A percentile compares a stretch with the other conserved stretches of the same genome.
Evolutionary conservation across 2,329 filamentous ascomycete genomes (phyloP).

Genomic region (Colletotrichum caudatum): DNA sequence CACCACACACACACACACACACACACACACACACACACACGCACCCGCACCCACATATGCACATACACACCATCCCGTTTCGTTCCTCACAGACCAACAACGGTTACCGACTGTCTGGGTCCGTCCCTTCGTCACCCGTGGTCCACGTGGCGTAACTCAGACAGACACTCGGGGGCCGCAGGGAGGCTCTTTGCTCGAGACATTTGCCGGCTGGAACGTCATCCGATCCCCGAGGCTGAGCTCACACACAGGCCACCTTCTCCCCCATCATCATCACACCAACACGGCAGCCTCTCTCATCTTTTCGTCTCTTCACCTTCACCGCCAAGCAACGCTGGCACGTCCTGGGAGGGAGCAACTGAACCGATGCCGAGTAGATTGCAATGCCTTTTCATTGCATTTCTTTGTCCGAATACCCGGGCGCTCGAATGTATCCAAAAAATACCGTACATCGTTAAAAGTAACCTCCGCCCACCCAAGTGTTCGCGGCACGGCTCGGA

Average conservation of each 20-base stretch:
- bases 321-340: conserved; percentile 6
- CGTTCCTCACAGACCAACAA: not conserved
- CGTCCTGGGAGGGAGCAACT: not conserved
- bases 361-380: conserved; percentile 17
- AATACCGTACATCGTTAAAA: conserved; percentile 39
- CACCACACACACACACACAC: too few relatives aligned
- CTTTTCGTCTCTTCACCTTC: not conserved
- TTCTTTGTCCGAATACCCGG: conserved; percentile 21
- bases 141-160: conserved; percentile 23
- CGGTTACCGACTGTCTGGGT: conserved; percentile 27
- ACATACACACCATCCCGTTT: not conserved
- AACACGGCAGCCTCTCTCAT: not conserved
- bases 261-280: too few relatives aligned
- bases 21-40: too few relatives aligned
- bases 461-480: conserved; percentile 30
- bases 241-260: too few relatives aligned
- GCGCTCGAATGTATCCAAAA: conserved; percentile 15
- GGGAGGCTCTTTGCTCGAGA: conserved; percentile 14
- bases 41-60: too few relatives aligned
- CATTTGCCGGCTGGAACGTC: conserved; percentile 22
- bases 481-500: conserved; percentile 39
- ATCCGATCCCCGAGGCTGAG: conserved; percentile 21
- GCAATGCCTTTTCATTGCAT: conserved; percentile 35
- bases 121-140: conserved; percentile 12
- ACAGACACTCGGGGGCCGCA: conserved; percentile 2